phyloP scores from a whole-genome alignment of 345 rosid species.

The Hevea brasiliensis region DNA sequence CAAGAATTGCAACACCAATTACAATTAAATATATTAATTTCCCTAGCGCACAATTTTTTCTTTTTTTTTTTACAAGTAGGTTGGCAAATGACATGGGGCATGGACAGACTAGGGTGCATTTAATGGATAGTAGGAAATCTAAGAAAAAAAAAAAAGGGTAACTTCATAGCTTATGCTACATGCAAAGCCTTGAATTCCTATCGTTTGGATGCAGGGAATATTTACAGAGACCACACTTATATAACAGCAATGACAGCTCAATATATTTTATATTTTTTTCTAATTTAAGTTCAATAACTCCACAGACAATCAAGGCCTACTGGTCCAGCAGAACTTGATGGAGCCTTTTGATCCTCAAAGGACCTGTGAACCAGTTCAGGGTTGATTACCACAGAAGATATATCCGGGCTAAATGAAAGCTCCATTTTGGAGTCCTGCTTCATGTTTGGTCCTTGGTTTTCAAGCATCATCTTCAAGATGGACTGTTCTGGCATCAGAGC shows the following conservation, averaged over 20 bases:
- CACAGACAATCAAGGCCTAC: slow-evolving; percentile 48
- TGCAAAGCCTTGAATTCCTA: slow-evolving; percentile 2
- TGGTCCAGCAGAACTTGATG: slow-evolving; percentile 37
- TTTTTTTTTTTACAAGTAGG: not conserved
- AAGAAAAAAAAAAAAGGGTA: not conserved
- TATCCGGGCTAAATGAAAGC: slow-evolving; percentile 10
- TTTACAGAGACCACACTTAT: slow-evolving; percentile 8
- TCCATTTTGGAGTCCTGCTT: slow-evolving; percentile 6
- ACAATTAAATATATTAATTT: slow-evolving; percentile 7
- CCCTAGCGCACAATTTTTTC: not conserved
- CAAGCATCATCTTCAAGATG: slow-evolving; percentile 48
- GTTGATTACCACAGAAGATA: slow-evolving; percentile 21
- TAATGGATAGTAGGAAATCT: not conserved
- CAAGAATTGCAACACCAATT: not conserved
- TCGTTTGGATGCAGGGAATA: not conserved
- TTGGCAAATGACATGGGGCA: not conserved
- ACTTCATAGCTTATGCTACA: not conserved
- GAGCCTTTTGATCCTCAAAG: slow-evolving; percentile 29
- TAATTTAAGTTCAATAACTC: slow-evolving; percentile 35
- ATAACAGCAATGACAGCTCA: not conserved
- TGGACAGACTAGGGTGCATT: not conserved
- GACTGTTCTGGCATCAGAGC: slow-evolving; percentile 25
- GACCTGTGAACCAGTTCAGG: slow-evolving; percentile 31
- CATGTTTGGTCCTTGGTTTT: slow-evolving; percentile 17
- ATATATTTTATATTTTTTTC: not conserved